phyloP scores from a whole-genome alignment of 805 yeast genomes.

The Lachancea kluyveri region DNA sequence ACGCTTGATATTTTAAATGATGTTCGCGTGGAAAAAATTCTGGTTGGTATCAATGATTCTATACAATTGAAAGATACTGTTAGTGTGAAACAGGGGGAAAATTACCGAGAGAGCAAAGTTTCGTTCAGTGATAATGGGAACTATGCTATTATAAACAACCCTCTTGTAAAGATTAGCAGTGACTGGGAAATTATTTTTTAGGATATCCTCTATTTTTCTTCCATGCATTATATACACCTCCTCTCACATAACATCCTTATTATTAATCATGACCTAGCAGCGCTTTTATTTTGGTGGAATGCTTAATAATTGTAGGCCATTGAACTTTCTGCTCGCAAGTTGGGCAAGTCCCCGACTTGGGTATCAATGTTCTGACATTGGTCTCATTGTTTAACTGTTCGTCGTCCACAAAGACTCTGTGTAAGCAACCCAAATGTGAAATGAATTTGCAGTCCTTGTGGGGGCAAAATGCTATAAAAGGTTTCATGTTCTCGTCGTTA shows the following conservation, averaged over 20 bases:
- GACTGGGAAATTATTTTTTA: constrained; percentile 43
- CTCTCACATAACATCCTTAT: constrained; percentile 5
- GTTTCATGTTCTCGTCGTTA: constrained; percentile 22
- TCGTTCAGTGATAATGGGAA: constrained; percentile 9
- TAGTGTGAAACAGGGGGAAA: background rate
- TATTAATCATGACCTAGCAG: constrained; percentile 3
- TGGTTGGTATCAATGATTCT: constrained; percentile 38
- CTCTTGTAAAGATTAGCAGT: constrained; percentile 39
- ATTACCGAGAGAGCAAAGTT: background rate
- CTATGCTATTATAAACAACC: constrained; percentile 39
- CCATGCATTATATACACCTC: too few relatives aligned
- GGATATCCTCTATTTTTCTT: constrained; percentile 5
- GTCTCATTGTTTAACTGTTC: constrained; percentile 10
- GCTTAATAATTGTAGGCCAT: constrained; percentile 27
- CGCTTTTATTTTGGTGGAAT: constrained; percentile 19
- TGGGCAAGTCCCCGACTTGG: constrained; percentile 27
- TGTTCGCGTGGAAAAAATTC: constrained; percentile 49
- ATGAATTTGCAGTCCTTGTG: constrained; percentile 27
- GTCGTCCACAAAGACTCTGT: constrained; percentile 18
- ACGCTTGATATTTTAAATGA: constrained; percentile 29
- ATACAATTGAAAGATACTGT: too few relatives aligned
- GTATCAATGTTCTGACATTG: constrained; percentile 21
- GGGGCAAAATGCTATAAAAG: constrained; percentile 33
- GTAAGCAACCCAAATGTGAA: constrained; percentile 37
- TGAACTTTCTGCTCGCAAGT: constrained; percentile 20